phyloP scores from a whole-genome alignment of 202 grass and related monocot genomes.

The Elaeis oleifera region DNA sequence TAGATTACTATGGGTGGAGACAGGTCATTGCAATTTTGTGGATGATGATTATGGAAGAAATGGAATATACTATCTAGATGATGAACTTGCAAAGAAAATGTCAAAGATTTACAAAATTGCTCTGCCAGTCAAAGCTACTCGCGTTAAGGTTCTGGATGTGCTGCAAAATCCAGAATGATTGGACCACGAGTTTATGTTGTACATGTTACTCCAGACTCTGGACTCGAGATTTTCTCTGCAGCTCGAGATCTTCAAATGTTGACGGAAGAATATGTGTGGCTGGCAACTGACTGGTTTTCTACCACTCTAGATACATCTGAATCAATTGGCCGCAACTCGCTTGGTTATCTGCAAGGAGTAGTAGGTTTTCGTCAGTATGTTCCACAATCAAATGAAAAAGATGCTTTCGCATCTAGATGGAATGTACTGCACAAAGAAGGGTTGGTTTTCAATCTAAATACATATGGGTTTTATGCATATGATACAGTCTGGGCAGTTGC shows the following conservation, averaged over 20 bases:
- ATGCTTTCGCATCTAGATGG: constrained; percentile 31
- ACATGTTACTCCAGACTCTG: constrained; percentile 55
- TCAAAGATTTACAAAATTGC: constrained; percentile 38
- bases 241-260: constrained; percentile 43
- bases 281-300: constrained; percentile 64
- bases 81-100: constrained; percentile 26
- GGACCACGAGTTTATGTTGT: constrained; percentile 58
- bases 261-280: constrained; percentile 45
- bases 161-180: constrained; percentile 28
- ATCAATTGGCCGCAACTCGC: neutral
- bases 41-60: constrained; percentile 64
- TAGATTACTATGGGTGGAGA: constrained; percentile 39
- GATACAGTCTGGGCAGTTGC: constrained; percentile 51
- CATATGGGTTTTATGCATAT: constrained; percentile 51
- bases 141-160: constrained; percentile 20
- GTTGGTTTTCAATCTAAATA: constrained; percentile 19
- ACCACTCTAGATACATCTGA: constrained; percentile 24
- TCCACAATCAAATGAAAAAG: constrained; percentile 40
- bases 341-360: constrained; percentile 33
- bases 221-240: constrained; percentile 35
- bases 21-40: constrained; percentile 43
- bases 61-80: constrained; percentile 40
- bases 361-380: constrained; percentile 44
- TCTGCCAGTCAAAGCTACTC: constrained; percentile 27
- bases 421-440: neutral